Evolutionary conservation across 805 yeast species (phyloP), one percentile per base, ranked within the genome.

Genomic region (Hanseniaspora guilliermondii): DNA sequence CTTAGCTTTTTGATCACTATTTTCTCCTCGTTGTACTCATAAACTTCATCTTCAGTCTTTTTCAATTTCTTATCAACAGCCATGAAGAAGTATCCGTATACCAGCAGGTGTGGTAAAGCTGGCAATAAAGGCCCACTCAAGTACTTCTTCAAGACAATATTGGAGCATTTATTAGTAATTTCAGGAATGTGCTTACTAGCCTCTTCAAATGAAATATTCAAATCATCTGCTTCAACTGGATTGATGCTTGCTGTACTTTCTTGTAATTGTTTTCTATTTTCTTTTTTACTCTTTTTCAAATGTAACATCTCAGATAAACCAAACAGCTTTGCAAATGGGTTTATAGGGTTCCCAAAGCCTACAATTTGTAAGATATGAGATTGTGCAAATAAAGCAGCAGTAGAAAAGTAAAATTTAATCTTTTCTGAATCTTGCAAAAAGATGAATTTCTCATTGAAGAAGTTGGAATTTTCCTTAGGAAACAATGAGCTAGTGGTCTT

Each of bases 301-400:
- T 77, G 82, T 57, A 85, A 67, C 17, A 82, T 85, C 61, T 82
- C 85, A 0, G 89, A 83, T 22, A 85, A 69, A 55, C 77, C 81
- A 66, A 85, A 85, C 14, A 85, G 64, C 60, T 81, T 78, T 6
- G 91, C 87, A 68, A 85, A 84, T 19, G 91, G 88, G 62, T 83
- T 85, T 45, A 73, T 72, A 5, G 85, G 75, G 62, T 83, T 84
- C 35, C 93, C 94, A 66, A 85, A 82, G 1, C 93, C 93, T 46
- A 83, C 77, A 53, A 85, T 64, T 68, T 85, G 91, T 60, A 80
- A 76, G 53, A 85, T 79, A 61, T 85, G 85, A 27, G 88, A 79
- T 47, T 84, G 72, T 2, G 93, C 91, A 71, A 85, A 83, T 38
- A 80, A 75, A 3, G 88, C 77, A 0, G 87, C 81, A 63, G 84